Conservation (phyloP, 1,139 yeast species). For the Schizosaccharomyces versatilis region DNA sequence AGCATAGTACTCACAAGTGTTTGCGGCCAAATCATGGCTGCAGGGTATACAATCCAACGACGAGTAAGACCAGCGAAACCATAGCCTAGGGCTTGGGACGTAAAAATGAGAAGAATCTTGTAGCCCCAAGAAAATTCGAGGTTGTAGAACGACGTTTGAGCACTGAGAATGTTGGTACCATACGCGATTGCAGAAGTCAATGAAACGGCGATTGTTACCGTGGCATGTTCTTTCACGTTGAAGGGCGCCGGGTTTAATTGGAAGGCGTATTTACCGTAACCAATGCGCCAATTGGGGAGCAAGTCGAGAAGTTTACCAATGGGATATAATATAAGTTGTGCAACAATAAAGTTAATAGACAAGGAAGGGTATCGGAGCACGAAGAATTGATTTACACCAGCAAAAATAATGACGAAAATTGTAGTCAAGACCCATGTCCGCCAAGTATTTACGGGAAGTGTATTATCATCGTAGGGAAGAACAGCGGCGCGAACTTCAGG, state of each 20-base stretch:
- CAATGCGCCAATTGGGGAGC: conserved; percentile 31
- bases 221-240: conserved; percentile 44
- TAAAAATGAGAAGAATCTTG: conserved; percentile 28
- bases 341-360: conserved; percentile 31
- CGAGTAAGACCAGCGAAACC: conserved; percentile 42
- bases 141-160: conserved; percentile 30
- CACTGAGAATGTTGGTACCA: conserved; percentile 37
- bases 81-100: conserved; percentile 30
- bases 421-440: conserved; percentile 11
- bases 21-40: conserved; percentile 44
- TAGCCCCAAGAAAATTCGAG: conserved; percentile 31
- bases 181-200: conserved; percentile 32
- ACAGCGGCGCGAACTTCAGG: conserved; percentile 54
- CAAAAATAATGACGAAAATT: conserved; percentile 33
- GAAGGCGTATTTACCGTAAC: conserved; percentile 21
- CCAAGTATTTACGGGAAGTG: conserved; percentile 34
- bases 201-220: conserved; percentile 35
- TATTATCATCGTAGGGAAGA: conserved; percentile 35
- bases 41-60: conserved; percentile 39
- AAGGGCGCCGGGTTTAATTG: conserved; percentile 40
- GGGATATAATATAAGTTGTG: conserved; percentile 26
- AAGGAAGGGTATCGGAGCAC: conserved; percentile 35
- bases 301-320: conserved; percentile 25
- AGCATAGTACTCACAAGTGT: conserved; percentile 18
- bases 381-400: conserved; percentile 38